Evolutionary conservation across 345 rosid genomes (phyloP).

Genomic region (Cochlearia excelsa): DNA sequence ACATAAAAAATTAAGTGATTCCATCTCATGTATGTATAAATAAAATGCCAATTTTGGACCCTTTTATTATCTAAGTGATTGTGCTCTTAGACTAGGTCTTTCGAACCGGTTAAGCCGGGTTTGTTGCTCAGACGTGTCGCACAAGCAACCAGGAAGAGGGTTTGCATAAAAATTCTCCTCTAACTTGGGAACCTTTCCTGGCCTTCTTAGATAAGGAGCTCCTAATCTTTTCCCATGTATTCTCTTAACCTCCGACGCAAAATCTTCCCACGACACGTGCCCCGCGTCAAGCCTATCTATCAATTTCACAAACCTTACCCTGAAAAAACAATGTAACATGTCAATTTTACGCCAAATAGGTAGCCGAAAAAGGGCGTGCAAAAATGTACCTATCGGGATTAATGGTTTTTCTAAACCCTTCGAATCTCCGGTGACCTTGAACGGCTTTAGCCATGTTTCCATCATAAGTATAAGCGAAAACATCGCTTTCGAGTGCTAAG

Average conservation of each 20-base stretch:
- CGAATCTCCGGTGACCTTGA: conserved; percentile 60
- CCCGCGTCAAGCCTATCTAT: conserved; percentile 55
- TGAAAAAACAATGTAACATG: conserved; percentile 30
- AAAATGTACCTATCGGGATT: conserved; percentile 57
- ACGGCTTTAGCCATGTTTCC: conserved; percentile 89
- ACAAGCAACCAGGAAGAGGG: conserved; percentile 71
- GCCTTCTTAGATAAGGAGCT: conserved; percentile 45
- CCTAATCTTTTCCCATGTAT: conserved; percentile 54
- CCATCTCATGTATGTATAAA: not conserved
- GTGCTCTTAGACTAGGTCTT: conserved; percentile 34
- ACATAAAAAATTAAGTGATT: conserved; percentile 9
- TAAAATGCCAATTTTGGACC: not conserved
- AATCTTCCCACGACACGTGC: conserved; percentile 47
- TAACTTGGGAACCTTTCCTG: conserved; percentile 38
- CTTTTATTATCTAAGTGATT: conserved; percentile 30
- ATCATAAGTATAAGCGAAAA: conserved; percentile 59
- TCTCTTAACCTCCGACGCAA: conserved; percentile 41
- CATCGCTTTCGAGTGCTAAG: conserved; percentile 60
- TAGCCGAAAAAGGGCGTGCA: not conserved
- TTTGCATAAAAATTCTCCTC: conserved; percentile 75
- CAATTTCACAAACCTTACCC: conserved; percentile 50
- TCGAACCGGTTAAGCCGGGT: conserved; percentile 33
- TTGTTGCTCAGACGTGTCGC: conserved; percentile 40
- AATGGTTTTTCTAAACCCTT: conserved; percentile 70
- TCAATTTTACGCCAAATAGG: not conserved